phyloP scores from a whole-genome alignment of 176 grass and related monocot genomes.

The Ensete glaucum region DNA sequence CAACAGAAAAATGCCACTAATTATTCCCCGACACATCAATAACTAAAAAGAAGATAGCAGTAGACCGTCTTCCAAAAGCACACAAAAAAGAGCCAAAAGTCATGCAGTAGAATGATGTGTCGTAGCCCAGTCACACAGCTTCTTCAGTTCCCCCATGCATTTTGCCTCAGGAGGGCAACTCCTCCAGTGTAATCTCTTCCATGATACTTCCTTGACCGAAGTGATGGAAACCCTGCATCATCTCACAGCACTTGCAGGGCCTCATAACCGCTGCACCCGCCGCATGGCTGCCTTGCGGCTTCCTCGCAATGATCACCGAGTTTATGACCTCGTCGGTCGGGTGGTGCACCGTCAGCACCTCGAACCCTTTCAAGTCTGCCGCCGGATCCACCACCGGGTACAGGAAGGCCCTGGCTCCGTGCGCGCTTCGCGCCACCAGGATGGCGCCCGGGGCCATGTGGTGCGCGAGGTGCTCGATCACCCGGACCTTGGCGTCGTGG shows the following conservation, averaged over 20 bases:
- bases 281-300: not conserved
- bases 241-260: slow-evolving; percentile 53
- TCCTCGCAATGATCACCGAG: slow-evolving; percentile 89
- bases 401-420: slow-evolving; percentile 65
- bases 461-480: slow-evolving; percentile 42
- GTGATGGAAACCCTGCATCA: slow-evolving; percentile 33
- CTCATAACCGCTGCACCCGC: slow-evolving; percentile 10
- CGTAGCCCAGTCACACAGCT: no score
- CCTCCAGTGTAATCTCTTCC: slow-evolving; percentile 54
- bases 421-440: slow-evolving; percentile 76
- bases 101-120: no score
- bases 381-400: slow-evolving; percentile 53
- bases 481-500: slow-evolving; percentile 42
- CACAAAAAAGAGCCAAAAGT: no score
- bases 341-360: slow-evolving; percentile 55
- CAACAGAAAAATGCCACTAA: no score
- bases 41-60: no score
- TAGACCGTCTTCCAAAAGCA: no score
- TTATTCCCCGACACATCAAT: no score
- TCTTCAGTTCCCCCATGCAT: no score
- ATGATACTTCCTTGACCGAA: slow-evolving; percentile 54
- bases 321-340: slow-evolving; percentile 86
- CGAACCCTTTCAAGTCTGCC: slow-evolving; percentile 51
- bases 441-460: slow-evolving; percentile 55
- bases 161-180: slow-evolving; percentile 40